phyloP scores from a whole-genome alignment of 371 early-diverging fungal species.

The Batrachochytrium dendrobatidis region DNA sequence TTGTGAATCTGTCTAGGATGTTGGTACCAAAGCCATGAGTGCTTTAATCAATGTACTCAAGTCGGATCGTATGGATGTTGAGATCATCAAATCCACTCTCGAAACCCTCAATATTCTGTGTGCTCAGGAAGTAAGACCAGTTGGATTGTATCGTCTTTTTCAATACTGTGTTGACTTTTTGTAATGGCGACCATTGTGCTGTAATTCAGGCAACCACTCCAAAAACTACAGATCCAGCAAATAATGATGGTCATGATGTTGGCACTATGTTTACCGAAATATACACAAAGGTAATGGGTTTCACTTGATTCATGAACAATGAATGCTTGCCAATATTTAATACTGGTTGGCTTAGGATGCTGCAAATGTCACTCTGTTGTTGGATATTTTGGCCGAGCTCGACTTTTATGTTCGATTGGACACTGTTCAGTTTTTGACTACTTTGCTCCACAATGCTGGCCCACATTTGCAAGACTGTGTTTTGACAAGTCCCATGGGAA shows the following conservation, averaged over 20 bases:
- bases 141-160: too few relatives aligned
- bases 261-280: constrained; percentile 37
- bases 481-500: constrained; percentile 81
- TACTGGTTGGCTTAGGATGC: constrained; percentile 45
- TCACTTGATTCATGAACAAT: constrained; percentile 4
- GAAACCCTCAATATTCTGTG: constrained; percentile 80
- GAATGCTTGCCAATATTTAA: constrained; percentile 1
- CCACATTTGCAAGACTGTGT: constrained; percentile 75
- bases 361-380: constrained; percentile 63
- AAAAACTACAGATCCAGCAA: constrained; percentile 2
- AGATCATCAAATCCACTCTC: constrained; percentile 71
- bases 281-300: constrained; percentile 22
- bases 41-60: constrained; percentile 66
- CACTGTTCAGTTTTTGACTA: constrained; percentile 73
- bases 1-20: constrained; percentile 53
- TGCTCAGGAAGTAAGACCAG: constrained; percentile 32
- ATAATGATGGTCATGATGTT: constrained; percentile 17
- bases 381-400: constrained; percentile 79
- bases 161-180: background rate
- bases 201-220: background rate
- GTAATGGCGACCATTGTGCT: background rate
- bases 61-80: constrained; percentile 72
- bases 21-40: constrained; percentile 69
- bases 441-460: constrained; percentile 57
- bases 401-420: constrained; percentile 92